Base-by-base conservation (phyloP, 2,329 filamentous ascomycete genomes). In the Thielaviopsis musarum region DNA sequence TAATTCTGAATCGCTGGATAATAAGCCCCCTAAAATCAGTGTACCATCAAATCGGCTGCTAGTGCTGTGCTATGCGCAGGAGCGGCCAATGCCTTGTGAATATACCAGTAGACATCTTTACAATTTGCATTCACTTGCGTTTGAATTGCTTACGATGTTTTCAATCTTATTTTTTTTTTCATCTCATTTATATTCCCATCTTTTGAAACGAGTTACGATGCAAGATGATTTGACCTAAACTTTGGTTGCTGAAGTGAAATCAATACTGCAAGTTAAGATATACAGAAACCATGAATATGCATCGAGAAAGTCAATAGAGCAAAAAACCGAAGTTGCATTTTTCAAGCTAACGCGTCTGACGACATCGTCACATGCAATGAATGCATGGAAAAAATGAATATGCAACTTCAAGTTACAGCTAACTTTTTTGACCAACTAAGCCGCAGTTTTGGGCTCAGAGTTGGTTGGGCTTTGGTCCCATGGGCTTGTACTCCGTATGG, bases 31-130 rank as follows among this genome's bases (percentile, higher is more conserved):
- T 58, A 59, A 60, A 62, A 62, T 62, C 63, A 64, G 58, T 64
- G 63, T 64, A 64, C 61, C 60, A 64, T 64, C 62, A 64, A 61
- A 61, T 55, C 52, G 59, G 59, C 57, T 54, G 24, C 30, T 12
- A 15, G 22, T 34, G 52, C 52, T 54, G 24, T 54, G 22, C 54
- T 58, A 48, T 54, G 57, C 30, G 54, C 57, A 45, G 60, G 54
- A 49, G 65, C 64, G 66, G 70, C 66, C 68, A 70, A 59, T 54
- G 53, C 66, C 69, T 70, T 73, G 71, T 75, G 70, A 73, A 74
- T 72, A 73, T 70, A 69, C 71, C 73, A 71, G 71, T 72, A 73
- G 71, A 74, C 70, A 70, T 69, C 54, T 54, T 62, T 62, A 60
- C 52, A 60, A 62, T 45, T 45, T 55, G 52, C 48, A 49, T 28